These are phyloP conservation scores for Viridothelium virens DNA, from an alignment of 495 filamentous ascomycete species.

Conservation along the genomic window DNA sequence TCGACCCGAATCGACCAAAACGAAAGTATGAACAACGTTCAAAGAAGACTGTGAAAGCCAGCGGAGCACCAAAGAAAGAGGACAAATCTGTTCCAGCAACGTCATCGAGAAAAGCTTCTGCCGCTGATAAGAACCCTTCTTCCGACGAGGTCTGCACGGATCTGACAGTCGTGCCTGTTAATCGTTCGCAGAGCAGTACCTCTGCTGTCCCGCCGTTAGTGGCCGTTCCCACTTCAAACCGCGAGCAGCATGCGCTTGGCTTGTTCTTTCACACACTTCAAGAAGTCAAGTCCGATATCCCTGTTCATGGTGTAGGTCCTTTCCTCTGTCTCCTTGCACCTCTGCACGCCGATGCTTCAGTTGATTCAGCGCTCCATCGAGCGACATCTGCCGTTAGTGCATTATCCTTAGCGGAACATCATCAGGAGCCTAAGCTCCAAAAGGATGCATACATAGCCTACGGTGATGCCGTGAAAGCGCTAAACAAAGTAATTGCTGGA, in stretches of 20 bases:
- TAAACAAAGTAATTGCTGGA: neutral
- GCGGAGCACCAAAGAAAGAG: neutral
- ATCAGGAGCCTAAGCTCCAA: neutral
- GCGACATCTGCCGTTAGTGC: neutral
- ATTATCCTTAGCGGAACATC: neutral
- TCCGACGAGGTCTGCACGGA: neutral
- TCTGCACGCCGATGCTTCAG: neutral
- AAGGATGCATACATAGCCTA: neutral
- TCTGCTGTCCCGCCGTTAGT: neutral
- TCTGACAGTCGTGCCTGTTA: neutral
- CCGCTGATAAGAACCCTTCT: neutral
- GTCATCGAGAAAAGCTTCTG: neutral
- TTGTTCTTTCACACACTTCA: neutral
- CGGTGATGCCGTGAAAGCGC: neutral
- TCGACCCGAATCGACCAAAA: neutral
- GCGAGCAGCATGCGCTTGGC: neutral
- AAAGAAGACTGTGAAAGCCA: neutral
- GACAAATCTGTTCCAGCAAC: neutral
- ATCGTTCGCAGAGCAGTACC: neutral
- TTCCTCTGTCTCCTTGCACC: neutral
- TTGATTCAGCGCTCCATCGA: neutral
- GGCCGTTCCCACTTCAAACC: neutral
- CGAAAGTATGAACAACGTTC: neutral
- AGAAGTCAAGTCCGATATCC: neutral
- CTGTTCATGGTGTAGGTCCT: neutral